phyloP scores from a whole-genome alignment of 1,284 basidiomycete genomes.

The Leccinum huronense region DNA sequence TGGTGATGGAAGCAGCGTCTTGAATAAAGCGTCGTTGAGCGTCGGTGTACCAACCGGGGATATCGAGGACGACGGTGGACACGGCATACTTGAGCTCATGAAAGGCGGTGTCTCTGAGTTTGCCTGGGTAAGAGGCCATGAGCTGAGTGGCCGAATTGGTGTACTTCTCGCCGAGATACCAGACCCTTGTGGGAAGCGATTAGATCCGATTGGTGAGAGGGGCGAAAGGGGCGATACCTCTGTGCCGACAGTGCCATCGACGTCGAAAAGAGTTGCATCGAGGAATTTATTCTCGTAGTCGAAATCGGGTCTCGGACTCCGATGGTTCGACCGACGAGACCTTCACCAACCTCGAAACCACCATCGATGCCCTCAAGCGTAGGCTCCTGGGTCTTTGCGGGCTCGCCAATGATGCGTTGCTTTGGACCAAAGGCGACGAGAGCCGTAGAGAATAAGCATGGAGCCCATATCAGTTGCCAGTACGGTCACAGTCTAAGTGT shows the following conservation, averaged over 20 bases:
- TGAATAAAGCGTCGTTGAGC: conserved; percentile 84
- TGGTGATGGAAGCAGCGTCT: conserved; percentile 75
- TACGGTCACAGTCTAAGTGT: conserved; percentile 47
- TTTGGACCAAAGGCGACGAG: conserved; percentile 89
- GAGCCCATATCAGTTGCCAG: too few species aligned
- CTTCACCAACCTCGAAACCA: conserved; percentile 30
- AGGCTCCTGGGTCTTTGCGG: conserved; percentile 88
- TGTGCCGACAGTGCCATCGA: conserved; percentile 76
- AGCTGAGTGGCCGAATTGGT: background rate
- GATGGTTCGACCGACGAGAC: conserved; percentile 78
- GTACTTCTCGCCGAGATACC: background rate
- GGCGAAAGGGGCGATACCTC: conserved; percentile 54
- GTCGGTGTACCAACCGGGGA: conserved; percentile 95
- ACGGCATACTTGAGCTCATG: background rate
- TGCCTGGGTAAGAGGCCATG: background rate
- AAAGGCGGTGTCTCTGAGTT: background rate
- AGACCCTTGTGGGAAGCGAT: conserved; percentile 55
- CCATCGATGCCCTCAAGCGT: conserved; percentile 44
- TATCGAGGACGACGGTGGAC: conserved; percentile 74
- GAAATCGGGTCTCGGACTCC: conserved; percentile 68
- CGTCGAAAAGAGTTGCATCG: conserved; percentile 81
- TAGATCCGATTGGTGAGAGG: conserved; percentile 12
- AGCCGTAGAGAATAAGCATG: conserved; percentile 47
- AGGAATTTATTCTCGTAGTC: conserved; percentile 87
- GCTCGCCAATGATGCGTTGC: conserved; percentile 85